Percentiles rank a stretch among this genome's conserved stretches.
phyloP scores from a whole-genome alignment of 495 filamentous ascomycete genomes.

The Extremus antarcticus region DNA sequence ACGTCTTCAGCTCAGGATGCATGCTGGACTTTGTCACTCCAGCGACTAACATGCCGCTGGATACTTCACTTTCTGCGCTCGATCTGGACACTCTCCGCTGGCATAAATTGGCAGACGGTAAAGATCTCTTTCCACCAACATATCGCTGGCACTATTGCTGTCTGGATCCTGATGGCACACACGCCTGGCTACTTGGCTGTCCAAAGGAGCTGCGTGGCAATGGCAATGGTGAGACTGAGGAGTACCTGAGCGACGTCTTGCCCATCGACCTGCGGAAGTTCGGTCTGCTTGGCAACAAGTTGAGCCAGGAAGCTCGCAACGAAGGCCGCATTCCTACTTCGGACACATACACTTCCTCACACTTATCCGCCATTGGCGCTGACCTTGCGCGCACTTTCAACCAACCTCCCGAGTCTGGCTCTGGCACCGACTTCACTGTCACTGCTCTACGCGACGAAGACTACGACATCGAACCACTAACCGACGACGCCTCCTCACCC shows the following conservation, averaged over 20 bases:
- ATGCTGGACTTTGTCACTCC: slow-evolving; percentile 90
- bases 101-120: slow-evolving; percentile 87
- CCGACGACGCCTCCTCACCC: slow-evolving; percentile 19
- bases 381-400: slow-evolving; percentile 83
- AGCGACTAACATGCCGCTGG: slow-evolving; percentile 70
- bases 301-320: slow-evolving; percentile 47
- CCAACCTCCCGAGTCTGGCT: slow-evolving; percentile 61
- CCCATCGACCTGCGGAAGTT: slow-evolving; percentile 79
- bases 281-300: slow-evolving; percentile 73
- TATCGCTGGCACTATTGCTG: slow-evolving; percentile 98
- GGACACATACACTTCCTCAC: slow-evolving; percentile 38
- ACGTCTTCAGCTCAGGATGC: slow-evolving; percentile 85
- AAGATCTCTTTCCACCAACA: slow-evolving; percentile 74
- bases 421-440: slow-evolving; percentile 74
- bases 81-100: slow-evolving; percentile 78
- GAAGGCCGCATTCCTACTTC: slow-evolving; percentile 45
- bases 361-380: slow-evolving; percentile 56
- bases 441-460: slow-evolving; percentile 65
- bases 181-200: slow-evolving; percentile 92
- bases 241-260: slow-evolving; percentile 87
- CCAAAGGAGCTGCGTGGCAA: slow-evolving; percentile 52
- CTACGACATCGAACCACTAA: slow-evolving; percentile 45
- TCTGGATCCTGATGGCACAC: slow-evolving; percentile 82
- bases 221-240: slow-evolving; percentile 51
- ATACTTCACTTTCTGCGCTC: slow-evolving; percentile 80